phyloP scores from a whole-genome alignment of 1,284 basidiomycete genomes.

The Puccinia hordei region DNA sequence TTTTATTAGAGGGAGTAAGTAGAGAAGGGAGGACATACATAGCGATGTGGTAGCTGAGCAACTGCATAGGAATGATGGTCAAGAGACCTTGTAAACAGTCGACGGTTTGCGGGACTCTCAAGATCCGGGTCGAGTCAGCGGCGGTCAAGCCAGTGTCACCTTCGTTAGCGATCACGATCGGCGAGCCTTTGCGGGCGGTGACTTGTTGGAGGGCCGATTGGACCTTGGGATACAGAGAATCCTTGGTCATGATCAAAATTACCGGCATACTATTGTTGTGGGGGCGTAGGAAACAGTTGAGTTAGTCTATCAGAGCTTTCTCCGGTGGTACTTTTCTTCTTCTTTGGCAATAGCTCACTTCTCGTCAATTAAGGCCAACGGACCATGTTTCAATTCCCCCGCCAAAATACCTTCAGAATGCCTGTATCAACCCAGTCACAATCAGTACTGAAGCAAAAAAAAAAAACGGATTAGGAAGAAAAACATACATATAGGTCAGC shows the following conservation, averaged over 20 bases:
- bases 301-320: too few relatives aligned
- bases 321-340: too few relatives aligned
- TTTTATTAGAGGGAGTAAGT: too few relatives aligned
- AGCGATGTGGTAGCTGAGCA: slow-evolving; percentile 94
- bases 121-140: slow-evolving; percentile 69
- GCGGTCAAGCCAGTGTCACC: slow-evolving; percentile 77
- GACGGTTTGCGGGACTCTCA: slow-evolving; percentile 69
- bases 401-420: slow-evolving; percentile 74
- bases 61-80: slow-evolving; percentile 94
- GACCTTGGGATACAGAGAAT: slow-evolving; percentile 97
- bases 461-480: not conserved
- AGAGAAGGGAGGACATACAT: slow-evolving; percentile 60
- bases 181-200: slow-evolving; percentile 85
- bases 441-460: not conserved
- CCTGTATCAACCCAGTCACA: slow-evolving; percentile 56
- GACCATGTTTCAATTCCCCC: slow-evolving; percentile 98
- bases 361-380: slow-evolving; percentile 94
- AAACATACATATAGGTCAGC: slow-evolving; percentile 60
- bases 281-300: too few relatives aligned
- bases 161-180: slow-evolving; percentile 89
- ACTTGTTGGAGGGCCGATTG: slow-evolving; percentile 94
- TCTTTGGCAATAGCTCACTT: slow-evolving; percentile 69
- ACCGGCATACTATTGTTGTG: slow-evolving; percentile 62
- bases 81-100: slow-evolving; percentile 93
- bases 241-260: slow-evolving; percentile 98